Evolutionary conservation across 2,329 filamentous ascomycete genomes (phyloP), one percentile per base, ranked within the genome.

Genomic region (Aspergillus udagawae): DNA sequence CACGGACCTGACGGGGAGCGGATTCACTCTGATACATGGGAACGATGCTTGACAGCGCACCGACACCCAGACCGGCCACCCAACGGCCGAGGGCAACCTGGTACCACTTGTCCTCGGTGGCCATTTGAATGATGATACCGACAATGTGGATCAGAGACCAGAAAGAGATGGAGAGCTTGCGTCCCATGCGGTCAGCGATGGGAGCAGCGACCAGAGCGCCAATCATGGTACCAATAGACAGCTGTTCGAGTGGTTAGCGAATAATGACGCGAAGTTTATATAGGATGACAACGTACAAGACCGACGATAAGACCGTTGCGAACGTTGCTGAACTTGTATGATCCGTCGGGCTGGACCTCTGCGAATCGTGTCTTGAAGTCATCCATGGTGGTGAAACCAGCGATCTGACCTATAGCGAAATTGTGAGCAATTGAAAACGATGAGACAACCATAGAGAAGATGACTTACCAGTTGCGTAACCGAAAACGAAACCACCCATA

Each of bases 401-500:
- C 69, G 60, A 79, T 76, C 67, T 79, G 75, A 63, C 75, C 74
- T 69, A 63, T 57, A 55, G n/a, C 14, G 25, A 23, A 2, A 23
- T 45, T 65, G 49, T 62, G 23, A 60, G 51, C 51, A 14, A 44
- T 49, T 21, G 45, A 17, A 23, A 20, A 20, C 10, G 3, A 20
- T 12, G 51, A 28, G 25, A 17, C 6, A 14, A n/a, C 14, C 20
- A 3, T 21, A 20, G 21, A 29, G 51, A 49, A 17, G n/a, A 17
- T 29, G 60, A 62, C 65, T 58, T 67, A 73, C 74, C 74, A 59
- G 74, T 77, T 21, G 74, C 70, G 63, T 78, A 79, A 61, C 76
- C 76, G 62, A 79, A 79, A 56, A 79, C 74, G 63, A 79, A 75
- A 59, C 77, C 77, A 61, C 77, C 77, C 74, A 80, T 79, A 5